Conservation (phyloP, 1,284 basidiomycete genomes). For the Heterobasidion irregulare region DNA sequence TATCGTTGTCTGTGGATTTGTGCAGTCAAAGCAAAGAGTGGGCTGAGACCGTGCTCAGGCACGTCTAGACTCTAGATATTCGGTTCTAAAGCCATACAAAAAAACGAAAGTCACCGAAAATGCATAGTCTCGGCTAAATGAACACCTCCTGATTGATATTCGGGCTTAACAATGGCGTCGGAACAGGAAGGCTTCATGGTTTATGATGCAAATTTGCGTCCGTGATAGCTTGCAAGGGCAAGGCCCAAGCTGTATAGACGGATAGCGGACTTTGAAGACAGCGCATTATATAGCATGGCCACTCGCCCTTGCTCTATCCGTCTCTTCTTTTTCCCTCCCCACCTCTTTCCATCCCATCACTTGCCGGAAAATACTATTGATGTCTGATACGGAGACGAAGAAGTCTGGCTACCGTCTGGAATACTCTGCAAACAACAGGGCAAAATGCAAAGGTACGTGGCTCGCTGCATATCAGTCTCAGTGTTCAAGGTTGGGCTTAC, state of each 20-base stretch:
- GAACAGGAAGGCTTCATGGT: neutral
- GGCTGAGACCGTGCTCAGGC: no score
- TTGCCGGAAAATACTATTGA: slow-evolving; percentile 18
- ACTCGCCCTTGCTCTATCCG: slow-evolving; percentile 5
- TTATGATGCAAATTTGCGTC: neutral
- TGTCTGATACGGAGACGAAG: slow-evolving; percentile 52
- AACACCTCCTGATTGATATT: no score
- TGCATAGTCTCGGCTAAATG: no score
- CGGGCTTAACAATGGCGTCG: no score
- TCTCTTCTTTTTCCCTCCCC: slow-evolving; percentile 13
- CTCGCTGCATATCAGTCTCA: slow-evolving; percentile 13
- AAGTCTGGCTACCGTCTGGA: slow-evolving; percentile 71
- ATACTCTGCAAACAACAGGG: slow-evolving; percentile 56
- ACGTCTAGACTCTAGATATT: no score
- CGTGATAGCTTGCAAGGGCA: neutral
- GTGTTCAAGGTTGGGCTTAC: slow-evolving; percentile 15
- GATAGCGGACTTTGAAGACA: slow-evolving; percentile 14
- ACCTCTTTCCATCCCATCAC: slow-evolving; percentile 12
- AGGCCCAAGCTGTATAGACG: neutral
- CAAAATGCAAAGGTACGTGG: slow-evolving; percentile 76
- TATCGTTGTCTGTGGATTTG: no score
- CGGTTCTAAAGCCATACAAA: no score
- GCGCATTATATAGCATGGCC: slow-evolving; percentile 9
- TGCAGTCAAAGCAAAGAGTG: no score
- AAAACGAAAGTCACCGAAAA: no score